Evolutionary conservation across 768 basidiomycete genomes (phyloP).

Genomic region (Lentinula edodes): DNA sequence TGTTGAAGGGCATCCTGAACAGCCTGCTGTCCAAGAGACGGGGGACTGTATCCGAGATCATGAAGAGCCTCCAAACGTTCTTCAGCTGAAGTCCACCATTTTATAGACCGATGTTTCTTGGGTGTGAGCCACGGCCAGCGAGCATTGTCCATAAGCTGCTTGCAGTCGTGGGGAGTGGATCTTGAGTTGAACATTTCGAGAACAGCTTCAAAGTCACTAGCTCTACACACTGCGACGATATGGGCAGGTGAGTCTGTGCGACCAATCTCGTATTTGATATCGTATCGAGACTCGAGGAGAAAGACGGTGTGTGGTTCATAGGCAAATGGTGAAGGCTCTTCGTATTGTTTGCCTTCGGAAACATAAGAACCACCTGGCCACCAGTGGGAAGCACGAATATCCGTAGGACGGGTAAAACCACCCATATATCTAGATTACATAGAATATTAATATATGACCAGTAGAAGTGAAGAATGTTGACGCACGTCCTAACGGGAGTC

Average conservation of each 20-base stretch:
- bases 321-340: constrained; percentile 23
- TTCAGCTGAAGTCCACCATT: constrained; percentile 24
- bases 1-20: neutral
- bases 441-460: neutral
- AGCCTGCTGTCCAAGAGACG: constrained; percentile 17
- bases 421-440: constrained; percentile 26
- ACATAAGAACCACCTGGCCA: constrained; percentile 28
- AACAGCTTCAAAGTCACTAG: constrained; percentile 22
- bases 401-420: constrained; percentile 32
- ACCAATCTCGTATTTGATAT: constrained; percentile 21
- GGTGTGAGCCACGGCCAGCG: constrained; percentile 26
- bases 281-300: constrained; percentile 29
- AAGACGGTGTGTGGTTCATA: constrained; percentile 36
- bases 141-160: constrained; percentile 31
- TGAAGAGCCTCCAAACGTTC: constrained; percentile 14
- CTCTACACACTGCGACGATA: constrained; percentile 28
- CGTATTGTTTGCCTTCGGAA: constrained; percentile 18
- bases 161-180: constrained; percentile 6
- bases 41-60: constrained; percentile 8
- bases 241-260: constrained; percentile 23
- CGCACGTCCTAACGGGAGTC: constrained; percentile 31
- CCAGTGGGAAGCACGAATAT: constrained; percentile 30
- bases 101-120: constrained; percentile 9
- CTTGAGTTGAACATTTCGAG: constrained; percentile 25
- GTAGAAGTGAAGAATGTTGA: constrained; percentile 2